Evolutionary conservation across 805 yeast genomes (phyloP).

Genomic region (Groenewaldozyma tartarivorans): DNA sequence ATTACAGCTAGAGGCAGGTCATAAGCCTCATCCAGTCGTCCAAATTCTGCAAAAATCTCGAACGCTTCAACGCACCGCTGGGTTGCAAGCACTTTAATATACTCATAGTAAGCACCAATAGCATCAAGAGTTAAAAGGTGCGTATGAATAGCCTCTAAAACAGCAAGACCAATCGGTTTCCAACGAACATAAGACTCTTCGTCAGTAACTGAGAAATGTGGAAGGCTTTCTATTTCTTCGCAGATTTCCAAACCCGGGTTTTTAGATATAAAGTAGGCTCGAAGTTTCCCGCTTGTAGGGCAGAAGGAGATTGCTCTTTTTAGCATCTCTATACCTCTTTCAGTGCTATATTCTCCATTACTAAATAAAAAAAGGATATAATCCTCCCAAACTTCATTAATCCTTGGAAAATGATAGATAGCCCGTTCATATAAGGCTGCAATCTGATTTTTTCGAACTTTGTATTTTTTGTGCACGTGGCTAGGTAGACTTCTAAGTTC

Average conservation of each 20-base stretch:
- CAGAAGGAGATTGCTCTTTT: constrained; percentile 20
- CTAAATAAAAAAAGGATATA: constrained; percentile 17
- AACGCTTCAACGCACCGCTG: too few relatives aligned
- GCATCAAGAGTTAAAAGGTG: neutral
- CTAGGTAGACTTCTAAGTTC: constrained; percentile 14
- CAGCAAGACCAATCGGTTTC: neutral
- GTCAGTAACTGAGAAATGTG: neutral
- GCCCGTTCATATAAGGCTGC: constrained; percentile 22
- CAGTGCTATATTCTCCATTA: constrained; percentile 2
- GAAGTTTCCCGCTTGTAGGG: constrained; percentile 19
- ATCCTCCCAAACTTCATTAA: constrained; percentile 22
- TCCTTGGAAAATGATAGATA: constrained; percentile 7
- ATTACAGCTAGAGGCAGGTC: constrained; percentile 35
- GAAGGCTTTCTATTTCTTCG: neutral
- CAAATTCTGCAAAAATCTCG: neutral
- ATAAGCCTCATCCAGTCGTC: neutral
- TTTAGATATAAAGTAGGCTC: constrained; percentile 14
- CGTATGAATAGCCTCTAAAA: neutral
- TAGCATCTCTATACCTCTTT: too few relatives aligned
- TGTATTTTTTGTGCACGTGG: too few relatives aligned
- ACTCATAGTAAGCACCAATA: too few relatives aligned
- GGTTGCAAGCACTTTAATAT: too few relatives aligned
- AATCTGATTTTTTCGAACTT: constrained; percentile 7
- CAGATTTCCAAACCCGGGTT: neutral
- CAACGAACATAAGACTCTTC: neutral